Evolutionary conservation across 1,284 basidiomycete genomes (phyloP), one percentile per base, ranked within the genome.

Genomic region (Puccinia coronata): DNA sequence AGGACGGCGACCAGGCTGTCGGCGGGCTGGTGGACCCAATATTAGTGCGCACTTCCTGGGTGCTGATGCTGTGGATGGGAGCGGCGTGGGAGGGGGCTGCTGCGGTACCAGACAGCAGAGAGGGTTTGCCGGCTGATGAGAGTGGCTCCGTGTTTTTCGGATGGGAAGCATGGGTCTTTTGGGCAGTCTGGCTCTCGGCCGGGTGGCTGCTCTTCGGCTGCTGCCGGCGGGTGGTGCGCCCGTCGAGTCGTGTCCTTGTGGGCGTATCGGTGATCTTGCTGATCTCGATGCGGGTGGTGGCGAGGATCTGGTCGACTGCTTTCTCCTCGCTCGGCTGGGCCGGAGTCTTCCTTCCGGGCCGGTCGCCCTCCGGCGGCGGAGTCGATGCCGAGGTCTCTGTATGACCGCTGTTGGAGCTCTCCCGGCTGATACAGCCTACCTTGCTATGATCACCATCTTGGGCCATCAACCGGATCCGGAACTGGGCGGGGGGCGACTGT

Each of bases 381-480:
- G 55, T 57, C 23, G 55, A 11, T 11, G 55, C 28, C 23, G 55
- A 3, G 5, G 28, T 11, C 4, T 28, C 57, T 25, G 57, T 59
- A 59, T 59, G 25, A 59, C 25, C 57, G 18, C 57, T 14, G 8
- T 57, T 25, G 57, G 9, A 34, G 16, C 1, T 5, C 18, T 3
- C 34, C 57, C 57, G 57, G 57, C 28, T 34, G 28, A 59, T 59
- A 59, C 57, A 59, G 57, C 57, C 34, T 8, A 14, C 28, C 9
- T 59, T 16, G 28, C 25, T 59, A 43, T n/a, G n/a, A 14, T 59
- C 31, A 14, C 25, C 9, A 14, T 25, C 18, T 34, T 59, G 28
- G 57, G 57, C 57, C 57, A 59, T 59, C 28, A 59, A 59, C 28
- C 31, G 57, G 9, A 59, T 59, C 57, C 57, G 57, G 28, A 12